These are phyloP conservation scores for Xylaria sp. DNA, from an alignment of 2,329 filamentous ascomycete genomes.

Conservation along the genomic window DNA sequence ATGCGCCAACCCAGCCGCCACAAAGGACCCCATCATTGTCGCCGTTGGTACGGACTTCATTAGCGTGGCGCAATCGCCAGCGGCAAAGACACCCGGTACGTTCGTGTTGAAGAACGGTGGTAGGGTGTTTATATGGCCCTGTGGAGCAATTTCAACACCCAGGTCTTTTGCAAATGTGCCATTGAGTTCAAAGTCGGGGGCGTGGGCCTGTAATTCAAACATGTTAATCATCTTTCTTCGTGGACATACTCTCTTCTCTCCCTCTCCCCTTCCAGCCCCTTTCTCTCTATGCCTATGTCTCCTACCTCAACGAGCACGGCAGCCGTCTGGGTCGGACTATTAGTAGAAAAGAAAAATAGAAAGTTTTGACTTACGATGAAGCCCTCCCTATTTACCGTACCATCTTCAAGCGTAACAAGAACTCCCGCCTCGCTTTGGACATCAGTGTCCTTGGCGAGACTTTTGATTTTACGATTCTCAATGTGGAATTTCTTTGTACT, in stretches of 20 bases:
- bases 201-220: slow-evolving; percentile 44
- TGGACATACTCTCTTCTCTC: neutral
- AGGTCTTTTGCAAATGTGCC: slow-evolving; percentile 56
- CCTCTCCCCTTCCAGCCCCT: neutral
- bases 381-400: slow-evolving; percentile 49
- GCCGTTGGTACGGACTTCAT: slow-evolving; percentile 43
- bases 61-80: slow-evolving; percentile 57
- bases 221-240: slow-evolving; percentile 5
- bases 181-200: slow-evolving; percentile 52
- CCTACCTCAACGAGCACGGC: neutral
- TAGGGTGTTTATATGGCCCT: slow-evolving; percentile 56
- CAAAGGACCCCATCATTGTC: slow-evolving; percentile 42
- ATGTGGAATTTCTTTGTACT: slow-evolving; percentile 50
- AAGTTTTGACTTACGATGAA: slow-evolving; percentile 50
- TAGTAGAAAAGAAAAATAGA: neutral
- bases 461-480: slow-evolving; percentile 48
- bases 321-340: neutral
- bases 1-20: slow-evolving; percentile 41
- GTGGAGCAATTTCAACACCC: slow-evolving; percentile 54
- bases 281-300: neutral
- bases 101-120: slow-evolving; percentile 60
- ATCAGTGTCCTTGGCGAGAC: slow-evolving; percentile 34
- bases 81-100: slow-evolving; percentile 62
- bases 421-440: slow-evolving; percentile 40
- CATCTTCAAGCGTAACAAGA: slow-evolving; percentile 49